Percentiles rank a stretch among this genome's conserved stretches.
Evolutionary conservation across 768 basidiomycete genomes (phyloP).

Genomic region (Gymnopilus junonius): DNA sequence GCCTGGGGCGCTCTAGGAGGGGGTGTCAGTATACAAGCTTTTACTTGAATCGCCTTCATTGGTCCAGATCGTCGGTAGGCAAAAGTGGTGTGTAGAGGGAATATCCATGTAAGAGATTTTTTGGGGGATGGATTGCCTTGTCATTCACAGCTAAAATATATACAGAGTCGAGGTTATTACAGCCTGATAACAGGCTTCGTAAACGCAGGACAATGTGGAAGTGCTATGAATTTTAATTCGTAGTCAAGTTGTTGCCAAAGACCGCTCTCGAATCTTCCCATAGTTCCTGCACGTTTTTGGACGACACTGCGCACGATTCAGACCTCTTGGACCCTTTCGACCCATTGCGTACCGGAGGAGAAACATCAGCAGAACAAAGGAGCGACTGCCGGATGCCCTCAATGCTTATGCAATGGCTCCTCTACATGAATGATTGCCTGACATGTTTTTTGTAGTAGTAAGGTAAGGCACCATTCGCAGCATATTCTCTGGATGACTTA

Average conservation of each 20-base stretch:
- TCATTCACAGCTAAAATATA: too few species aligned
- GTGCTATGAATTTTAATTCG: slow-evolving; percentile 17
- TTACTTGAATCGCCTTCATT: too few species aligned
- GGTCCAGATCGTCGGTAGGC: too few species aligned
- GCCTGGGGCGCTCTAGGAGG: too few species aligned
- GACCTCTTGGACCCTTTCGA: slow-evolving; percentile 19
- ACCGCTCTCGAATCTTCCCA: slow-evolving; percentile 30
- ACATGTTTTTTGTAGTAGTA: slow-evolving; percentile 18
- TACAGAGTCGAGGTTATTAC: too few species aligned
- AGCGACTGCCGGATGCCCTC: slow-evolving; percentile 28
- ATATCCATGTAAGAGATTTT: too few species aligned
- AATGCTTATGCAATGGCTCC: slow-evolving; percentile 28
- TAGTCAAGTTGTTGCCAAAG: slow-evolving; percentile 16
- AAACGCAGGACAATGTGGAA: too few species aligned
- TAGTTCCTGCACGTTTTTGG: slow-evolving; percentile 33
- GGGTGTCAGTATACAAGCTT: too few species aligned
- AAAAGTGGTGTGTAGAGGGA: too few species aligned
- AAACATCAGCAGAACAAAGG: slow-evolving; percentile 28
- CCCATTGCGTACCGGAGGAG: slow-evolving; percentile 30
- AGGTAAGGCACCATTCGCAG: slow-evolving; percentile 23
- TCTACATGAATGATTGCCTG: slow-evolving; percentile 3
- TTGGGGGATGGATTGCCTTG: too few species aligned
- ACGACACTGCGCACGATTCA: slow-evolving; percentile 23
- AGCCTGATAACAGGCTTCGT: too few species aligned
- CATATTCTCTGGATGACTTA: slow-evolving; percentile 15